These are phyloP conservation scores for Kurtzmaniella quercitrusa DNA, from an alignment of 1,139 yeast species.

Conservation along the genomic window DNA sequence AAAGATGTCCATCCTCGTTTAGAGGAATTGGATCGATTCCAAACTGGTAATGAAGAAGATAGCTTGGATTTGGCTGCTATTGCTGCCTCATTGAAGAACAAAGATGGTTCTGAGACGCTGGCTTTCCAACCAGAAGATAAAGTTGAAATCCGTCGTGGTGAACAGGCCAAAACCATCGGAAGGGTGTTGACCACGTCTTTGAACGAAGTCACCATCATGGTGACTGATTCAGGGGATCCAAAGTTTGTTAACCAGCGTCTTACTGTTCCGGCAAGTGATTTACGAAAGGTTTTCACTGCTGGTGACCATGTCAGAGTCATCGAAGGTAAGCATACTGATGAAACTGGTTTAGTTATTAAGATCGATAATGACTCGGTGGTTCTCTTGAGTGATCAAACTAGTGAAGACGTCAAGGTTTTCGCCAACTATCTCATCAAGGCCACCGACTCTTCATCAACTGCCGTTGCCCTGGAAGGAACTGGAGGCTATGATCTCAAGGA, in stretches of 20 bases:
- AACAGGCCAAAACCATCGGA: slow-evolving; percentile 88
- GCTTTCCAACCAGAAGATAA: slow-evolving; percentile 91
- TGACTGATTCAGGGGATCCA: slow-evolving; percentile 49
- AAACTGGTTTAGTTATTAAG: slow-evolving; percentile 88
- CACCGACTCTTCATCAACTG: slow-evolving; percentile 58
- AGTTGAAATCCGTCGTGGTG: slow-evolving; percentile 89
- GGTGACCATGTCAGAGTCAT: slow-evolving; percentile 96
- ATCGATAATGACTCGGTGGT: slow-evolving; percentile 84
- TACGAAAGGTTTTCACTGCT: slow-evolving; percentile 79
- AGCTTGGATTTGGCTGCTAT: slow-evolving; percentile 82
- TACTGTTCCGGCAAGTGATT: slow-evolving; percentile 70
- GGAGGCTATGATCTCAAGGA: slow-evolving; percentile 77
- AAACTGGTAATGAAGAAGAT: slow-evolving; percentile 59
- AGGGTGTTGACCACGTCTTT: slow-evolving; percentile 64
- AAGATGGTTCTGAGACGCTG: slow-evolving; percentile 28
- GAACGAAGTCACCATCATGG: slow-evolving; percentile 59
- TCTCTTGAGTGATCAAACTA: slow-evolving; percentile 82
- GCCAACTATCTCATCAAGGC: slow-evolving; percentile 83
- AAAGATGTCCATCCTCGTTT: slow-evolving; percentile 83
- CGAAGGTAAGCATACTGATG: slow-evolving; percentile 88
- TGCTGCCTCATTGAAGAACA: slow-evolving; percentile 75
- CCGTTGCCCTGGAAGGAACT: slow-evolving; percentile 32
- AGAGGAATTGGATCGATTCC: slow-evolving; percentile 84
- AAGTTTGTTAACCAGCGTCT: slow-evolving; percentile 45
- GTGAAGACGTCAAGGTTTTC: slow-evolving; percentile 84